Evolutionary conservation across 2,329 filamentous ascomycete species (phyloP), one percentile per base, ranked within the genome.

Genomic region (Trichoderma sp.): DNA sequence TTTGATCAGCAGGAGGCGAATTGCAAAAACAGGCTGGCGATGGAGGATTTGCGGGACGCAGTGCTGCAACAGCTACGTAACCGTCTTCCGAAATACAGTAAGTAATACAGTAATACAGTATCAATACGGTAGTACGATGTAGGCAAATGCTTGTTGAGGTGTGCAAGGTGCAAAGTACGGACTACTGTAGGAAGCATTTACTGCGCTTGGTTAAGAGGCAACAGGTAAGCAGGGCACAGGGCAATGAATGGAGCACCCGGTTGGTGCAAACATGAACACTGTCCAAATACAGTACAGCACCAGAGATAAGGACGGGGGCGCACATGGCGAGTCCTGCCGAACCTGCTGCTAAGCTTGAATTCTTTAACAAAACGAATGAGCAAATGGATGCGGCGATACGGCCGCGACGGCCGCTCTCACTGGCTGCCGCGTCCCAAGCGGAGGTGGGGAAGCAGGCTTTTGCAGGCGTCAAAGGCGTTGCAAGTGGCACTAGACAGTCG

Each of bases 311-410:
- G 34, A 67, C 20, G n/a, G 36, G 59, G 50, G 15, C 30, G 17
- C 17, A 34, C 15, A 34, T 59, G 57, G 57, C 57, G 57, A 34
- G 2, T 59, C 17, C 30, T 34, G 30, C 53, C 12, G 20, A 57
- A 7, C 15, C 53, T 15, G 20, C 50, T n/a, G 43, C 43, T 12
- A 20, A 50, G 43, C 43, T 26, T 17, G 34, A 68, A 69, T 53
- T 69, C 57, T 69, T 69, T 53, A 53, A 69, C 57, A 69, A 59
- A 69, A 57, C n/a, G 67, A 69, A 69, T 69, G 67, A 69, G 67
- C 67, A 69, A 69, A 69, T 69, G 7, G 39, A 50, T 62, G 57
- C 36, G n/a, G 55, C 36, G 55, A 61, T 68, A 68, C 17, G 65
- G 34, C 23, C 23, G 13, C 26, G 23, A 12, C 55, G 67, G n/a